Conservation (phyloP, 2,329 filamentous ascomycete genomes). For the Neophaeococcomyces aloes region DNA sequence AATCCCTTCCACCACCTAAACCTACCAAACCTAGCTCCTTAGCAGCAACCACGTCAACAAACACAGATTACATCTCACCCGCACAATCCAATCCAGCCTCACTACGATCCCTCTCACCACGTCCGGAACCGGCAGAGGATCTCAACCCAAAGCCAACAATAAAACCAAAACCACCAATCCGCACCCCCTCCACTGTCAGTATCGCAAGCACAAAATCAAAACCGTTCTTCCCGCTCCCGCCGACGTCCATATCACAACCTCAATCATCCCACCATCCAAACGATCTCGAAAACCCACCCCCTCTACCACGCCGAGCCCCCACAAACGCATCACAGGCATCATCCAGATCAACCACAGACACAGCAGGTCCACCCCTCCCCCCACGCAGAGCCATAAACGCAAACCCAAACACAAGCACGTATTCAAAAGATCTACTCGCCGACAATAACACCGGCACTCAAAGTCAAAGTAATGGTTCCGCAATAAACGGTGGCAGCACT, state of each 20-base stretch:
- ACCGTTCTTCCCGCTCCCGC: conserved; percentile 1
- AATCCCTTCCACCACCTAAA: conserved; percentile 43
- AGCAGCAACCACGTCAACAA: conserved; percentile 14
- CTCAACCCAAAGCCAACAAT: not conserved
- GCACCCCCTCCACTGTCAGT: conserved; percentile 8
- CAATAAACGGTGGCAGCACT: no score
- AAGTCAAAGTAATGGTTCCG: no score
- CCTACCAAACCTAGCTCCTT: conserved; percentile 50
- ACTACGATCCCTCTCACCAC: conserved; percentile 1
- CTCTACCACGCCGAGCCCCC: conserved; percentile 14
- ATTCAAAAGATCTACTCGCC: not conserved
- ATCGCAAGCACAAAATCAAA: conserved; percentile 5
- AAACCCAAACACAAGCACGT: not conserved
- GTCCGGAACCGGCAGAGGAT: not conserved
- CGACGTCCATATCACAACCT: not conserved
- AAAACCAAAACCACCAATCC: conserved; percentile 11
- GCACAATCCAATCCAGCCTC: not conserved
- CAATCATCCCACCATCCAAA: not conserved
- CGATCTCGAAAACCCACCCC: conserved; percentile 13
- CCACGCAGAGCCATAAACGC: not conserved
- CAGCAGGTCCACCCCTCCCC: conserved; percentile 2
- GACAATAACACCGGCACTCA: no score
- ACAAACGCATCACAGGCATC: conserved; percentile 15
- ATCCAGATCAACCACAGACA: not conserved
- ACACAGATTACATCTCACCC: conserved; percentile 1